A percentile compares a stretch with the other conserved stretches of the same genome.
Conservation (phyloP, 768 basidiomycete species). For the Galerina sulciceps region DNA sequence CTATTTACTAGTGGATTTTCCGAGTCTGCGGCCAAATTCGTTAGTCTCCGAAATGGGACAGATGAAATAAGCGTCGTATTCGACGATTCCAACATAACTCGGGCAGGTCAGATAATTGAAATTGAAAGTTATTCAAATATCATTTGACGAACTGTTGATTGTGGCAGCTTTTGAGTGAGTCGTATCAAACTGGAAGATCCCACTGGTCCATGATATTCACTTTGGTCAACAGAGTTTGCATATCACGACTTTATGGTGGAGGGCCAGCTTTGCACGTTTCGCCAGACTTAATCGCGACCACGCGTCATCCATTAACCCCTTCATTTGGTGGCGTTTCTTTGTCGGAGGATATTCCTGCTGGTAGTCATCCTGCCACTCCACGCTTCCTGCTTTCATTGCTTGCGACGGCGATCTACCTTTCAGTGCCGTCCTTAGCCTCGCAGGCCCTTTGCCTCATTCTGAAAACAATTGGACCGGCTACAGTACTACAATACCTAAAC, state of each 20-base stretch:
- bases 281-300: conserved; percentile 64
- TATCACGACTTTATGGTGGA: conserved; percentile 86
- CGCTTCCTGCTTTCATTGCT: conserved; percentile 85
- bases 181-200: not conserved
- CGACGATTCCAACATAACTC: conserved; percentile 87
- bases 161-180: conserved; percentile 85
- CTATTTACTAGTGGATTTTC: conserved; percentile 83
- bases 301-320: conserved; percentile 72
- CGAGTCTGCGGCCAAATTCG: conserved; percentile 53
- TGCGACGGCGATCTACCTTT: conserved; percentile 86
- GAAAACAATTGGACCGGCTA: conserved; percentile 77
- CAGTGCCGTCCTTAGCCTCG: conserved; percentile 75
- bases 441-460: conserved; percentile 76
- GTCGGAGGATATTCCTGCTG: conserved; percentile 42
- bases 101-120: conserved; percentile 62
- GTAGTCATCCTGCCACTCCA: conserved; percentile 77
- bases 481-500: conserved; percentile 74
- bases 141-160: conserved; percentile 9
- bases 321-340: conserved; percentile 47
- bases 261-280: conserved; percentile 77
- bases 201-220: conserved; percentile 1
- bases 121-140: not conserved
- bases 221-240: conserved; percentile 63
- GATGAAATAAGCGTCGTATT: conserved; percentile 74
- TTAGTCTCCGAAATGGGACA: conserved; percentile 28